Evolutionary conservation across 2,329 filamentous ascomycete genomes (phyloP).

Genomic region (Periglandula ipomoeae): DNA sequence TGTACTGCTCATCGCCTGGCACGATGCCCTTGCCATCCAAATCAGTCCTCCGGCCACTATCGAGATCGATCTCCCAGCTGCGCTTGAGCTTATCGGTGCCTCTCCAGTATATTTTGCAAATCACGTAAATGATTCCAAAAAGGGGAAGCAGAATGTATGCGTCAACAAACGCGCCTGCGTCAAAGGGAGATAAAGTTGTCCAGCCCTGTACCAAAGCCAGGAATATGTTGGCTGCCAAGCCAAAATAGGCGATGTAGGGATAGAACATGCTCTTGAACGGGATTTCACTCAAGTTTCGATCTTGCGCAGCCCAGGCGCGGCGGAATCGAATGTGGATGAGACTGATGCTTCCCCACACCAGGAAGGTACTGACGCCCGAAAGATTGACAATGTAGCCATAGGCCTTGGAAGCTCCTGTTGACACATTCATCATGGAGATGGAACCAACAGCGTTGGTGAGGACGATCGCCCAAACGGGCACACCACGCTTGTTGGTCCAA

Average conservation of each 20-base stretch:
- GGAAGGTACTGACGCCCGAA: constrained; percentile 59
- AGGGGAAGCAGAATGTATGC: constrained; percentile 53
- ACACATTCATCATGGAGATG: constrained; percentile 67
- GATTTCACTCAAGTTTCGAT: constrained; percentile 41
- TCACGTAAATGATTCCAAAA: constrained; percentile 47
- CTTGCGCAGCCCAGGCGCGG: constrained; percentile 50
- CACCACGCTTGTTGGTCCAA: constrained; percentile 55
- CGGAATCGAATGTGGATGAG: constrained; percentile 67
- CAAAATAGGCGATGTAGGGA: constrained; percentile 51
- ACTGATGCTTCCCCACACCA: constrained; percentile 63
- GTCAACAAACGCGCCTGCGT: constrained; percentile 50
- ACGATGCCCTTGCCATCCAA: constrained; percentile 33
- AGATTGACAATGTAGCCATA: constrained; percentile 64
- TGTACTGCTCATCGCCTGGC: constrained; percentile 20
- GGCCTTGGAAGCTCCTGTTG: constrained; percentile 54
- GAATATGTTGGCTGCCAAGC: constrained; percentile 47
- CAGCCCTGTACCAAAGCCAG: constrained; percentile 53
- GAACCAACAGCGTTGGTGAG: constrained; percentile 63
- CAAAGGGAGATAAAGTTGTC: constrained; percentile 49
- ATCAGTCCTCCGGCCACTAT: constrained; percentile 45
- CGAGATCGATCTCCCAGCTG: constrained; percentile 44
- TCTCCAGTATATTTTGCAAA: constrained; percentile 43
- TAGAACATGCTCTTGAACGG: constrained; percentile 47
- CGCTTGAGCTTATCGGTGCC: constrained; percentile 41
- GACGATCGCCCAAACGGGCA: constrained; percentile 51